Base-by-base conservation (phyloP, 768 basidiomycete genomes). In the Naganishia friedmannii region DNA sequence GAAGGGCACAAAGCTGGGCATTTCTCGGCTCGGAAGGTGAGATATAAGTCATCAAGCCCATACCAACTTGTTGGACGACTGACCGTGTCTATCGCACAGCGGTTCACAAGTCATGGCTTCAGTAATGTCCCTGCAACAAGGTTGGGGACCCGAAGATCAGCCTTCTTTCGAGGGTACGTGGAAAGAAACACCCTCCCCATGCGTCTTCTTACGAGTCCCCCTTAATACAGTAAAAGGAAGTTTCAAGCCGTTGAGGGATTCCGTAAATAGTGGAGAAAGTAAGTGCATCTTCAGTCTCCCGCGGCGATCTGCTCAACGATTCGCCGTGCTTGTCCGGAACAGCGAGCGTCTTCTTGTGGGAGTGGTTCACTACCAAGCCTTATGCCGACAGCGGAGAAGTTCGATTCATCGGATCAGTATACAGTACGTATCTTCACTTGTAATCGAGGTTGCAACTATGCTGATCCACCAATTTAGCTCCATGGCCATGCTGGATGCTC, bases 401-500 rank as follows among this genome's bases (percentile, higher is more conserved):
- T 65, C 87, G 90, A 15, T 93, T 93, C 81, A 93, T 94, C 79
- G 79, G 91, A 84, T 80, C 79, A 0, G 78, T 80, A 6, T 77
- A 78, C 65, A 80, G 79, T 78, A 66, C 67, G 66, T 69, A 48
- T 31, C 39, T 3, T 26, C 4, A 17, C 31, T 37, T 65, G 31
- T 8, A 7, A 8, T 17, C 15, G 15, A 10, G n/a, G 26, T 23
- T 63, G 42, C 31, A 10, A 21, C n/a, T 37, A 39, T 51, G 56
- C 56, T 31, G n/a, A 57, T 21, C 29, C 3, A 2, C 15, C 17
- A 29, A 60, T 53, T 46, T 88, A 45, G 97, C 94, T 0, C 95
- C 95, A 0, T 99, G 95, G 95, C 91, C 93, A 17, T 94, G 92
- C 0, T 99, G 95, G 95, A 83, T 91, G 69, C 91, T 98, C 76